phyloP scores from a whole-genome alignment of 768 basidiomycete species.

The Asterophora parasitica region DNA sequence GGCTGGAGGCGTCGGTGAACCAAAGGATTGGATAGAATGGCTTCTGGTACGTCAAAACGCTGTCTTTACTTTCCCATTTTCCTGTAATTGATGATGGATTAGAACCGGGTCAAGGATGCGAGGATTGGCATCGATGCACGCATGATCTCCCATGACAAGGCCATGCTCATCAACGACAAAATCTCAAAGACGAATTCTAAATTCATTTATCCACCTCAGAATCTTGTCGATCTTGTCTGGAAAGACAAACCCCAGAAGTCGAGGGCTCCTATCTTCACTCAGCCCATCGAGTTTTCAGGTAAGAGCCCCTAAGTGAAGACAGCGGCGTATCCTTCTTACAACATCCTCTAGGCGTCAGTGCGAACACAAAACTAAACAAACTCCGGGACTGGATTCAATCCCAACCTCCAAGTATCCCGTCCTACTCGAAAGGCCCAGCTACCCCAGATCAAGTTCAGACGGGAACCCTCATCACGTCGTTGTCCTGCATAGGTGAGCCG shows the following conservation, averaged over 20 bases:
- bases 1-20: conserved; percentile 47
- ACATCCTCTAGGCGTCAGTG: conserved; percentile 48
- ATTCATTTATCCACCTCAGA: conserved; percentile 76
- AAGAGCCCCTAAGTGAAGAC: conserved; percentile 6
- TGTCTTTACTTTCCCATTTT: neutral
- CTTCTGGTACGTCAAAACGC: conserved; percentile 40
- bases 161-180: conserved; percentile 52
- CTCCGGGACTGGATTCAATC: conserved; percentile 65
- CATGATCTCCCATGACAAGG: conserved; percentile 73
- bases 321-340: neutral
- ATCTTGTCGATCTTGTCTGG: conserved; percentile 82
- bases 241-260: conserved; percentile 70
- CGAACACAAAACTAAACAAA: conserved; percentile 62
- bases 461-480: conserved; percentile 61
- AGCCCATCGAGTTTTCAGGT: conserved; percentile 69
- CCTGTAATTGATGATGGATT: neutral
- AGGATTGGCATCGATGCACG: conserved; percentile 82
- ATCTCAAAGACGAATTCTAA: conserved; percentile 53
- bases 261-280: conserved; percentile 59
- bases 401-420: conserved; percentile 54
- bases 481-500: conserved; percentile 65
- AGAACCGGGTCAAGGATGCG: conserved; percentile 37
- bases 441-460: conserved; percentile 59
- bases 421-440: conserved; percentile 59
- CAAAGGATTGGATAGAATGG: conserved; percentile 80